Evolutionary conservation across 2,329 filamentous ascomycete species (phyloP).

Genomic region (Trichophaea hybrida): DNA sequence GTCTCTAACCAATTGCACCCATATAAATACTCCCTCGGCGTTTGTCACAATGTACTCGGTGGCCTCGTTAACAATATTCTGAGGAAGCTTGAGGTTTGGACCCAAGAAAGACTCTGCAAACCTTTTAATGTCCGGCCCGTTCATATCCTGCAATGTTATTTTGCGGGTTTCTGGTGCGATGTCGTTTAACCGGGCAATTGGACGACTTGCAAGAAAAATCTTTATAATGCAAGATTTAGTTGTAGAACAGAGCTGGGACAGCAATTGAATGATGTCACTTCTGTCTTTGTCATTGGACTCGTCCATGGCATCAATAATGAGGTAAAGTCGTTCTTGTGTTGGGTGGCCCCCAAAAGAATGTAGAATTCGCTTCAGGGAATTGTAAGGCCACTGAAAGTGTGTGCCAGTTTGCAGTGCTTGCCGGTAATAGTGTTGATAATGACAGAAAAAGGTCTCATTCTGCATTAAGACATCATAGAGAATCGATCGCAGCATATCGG

Average conservation of each 20-base stretch:
- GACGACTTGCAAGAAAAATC: constrained; percentile 1
- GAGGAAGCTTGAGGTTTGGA: background rate
- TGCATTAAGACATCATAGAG: background rate
- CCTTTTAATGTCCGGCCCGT: background rate
- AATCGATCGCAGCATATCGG: background rate
- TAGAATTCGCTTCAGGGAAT: background rate
- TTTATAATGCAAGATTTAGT: background rate
- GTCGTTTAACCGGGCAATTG: background rate
- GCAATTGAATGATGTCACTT: background rate
- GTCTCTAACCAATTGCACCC: background rate
- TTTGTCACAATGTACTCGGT: background rate
- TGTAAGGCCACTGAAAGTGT: background rate
- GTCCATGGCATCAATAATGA: constrained; percentile 4
- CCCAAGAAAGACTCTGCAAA: background rate
- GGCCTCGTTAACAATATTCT: background rate
- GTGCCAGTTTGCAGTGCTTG: no score
- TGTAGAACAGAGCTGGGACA: background rate
- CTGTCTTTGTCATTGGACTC: background rate
- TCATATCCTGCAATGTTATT: background rate
- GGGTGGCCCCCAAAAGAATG: background rate
- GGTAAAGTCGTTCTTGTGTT: background rate
- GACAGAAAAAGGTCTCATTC: background rate
- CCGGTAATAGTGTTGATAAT: background rate
- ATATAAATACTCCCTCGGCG: background rate
- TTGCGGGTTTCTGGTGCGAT: background rate